A percentile compares a stretch with the other conserved stretches of the same genome.
These are phyloP conservation scores for Trichoderma sp. DNA, from an alignment of 2,329 filamentous ascomycete species.

Conservation along the genomic window DNA sequence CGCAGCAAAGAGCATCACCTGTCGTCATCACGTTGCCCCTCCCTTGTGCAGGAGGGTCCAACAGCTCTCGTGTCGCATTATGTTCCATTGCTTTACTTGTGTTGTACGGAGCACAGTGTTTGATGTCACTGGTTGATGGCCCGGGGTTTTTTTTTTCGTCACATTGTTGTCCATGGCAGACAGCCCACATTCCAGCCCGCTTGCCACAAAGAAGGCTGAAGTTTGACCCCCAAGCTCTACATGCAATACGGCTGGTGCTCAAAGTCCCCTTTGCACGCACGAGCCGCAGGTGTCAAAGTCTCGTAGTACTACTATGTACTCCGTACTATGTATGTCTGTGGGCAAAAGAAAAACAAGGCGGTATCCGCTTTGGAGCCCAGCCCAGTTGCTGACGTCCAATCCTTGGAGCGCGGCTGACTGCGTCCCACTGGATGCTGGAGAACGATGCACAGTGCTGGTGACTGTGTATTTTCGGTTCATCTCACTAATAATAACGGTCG, in stretches of 20 bases:
- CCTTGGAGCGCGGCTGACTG: conserved; percentile 18
- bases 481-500: background rate
- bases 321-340: conserved; percentile 12
- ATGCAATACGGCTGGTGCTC: background rate
- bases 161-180: background rate
- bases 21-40: conserved; percentile 20
- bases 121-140: background rate
- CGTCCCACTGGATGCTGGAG: conserved; percentile 12
- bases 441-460: background rate
- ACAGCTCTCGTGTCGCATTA: background rate
- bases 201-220: background rate
- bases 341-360: conserved; percentile 3
- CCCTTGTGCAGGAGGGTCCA: conserved; percentile 18
- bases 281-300: conserved; percentile 10
- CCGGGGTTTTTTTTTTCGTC: too few species aligned
- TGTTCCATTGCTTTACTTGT: background rate
- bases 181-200: background rate
- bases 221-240: background rate
- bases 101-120: too few species aligned
- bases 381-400: conserved; percentile 19
- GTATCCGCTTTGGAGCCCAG: conserved; percentile 18
- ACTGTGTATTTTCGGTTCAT: conserved; percentile 3
- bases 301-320: too few species aligned
- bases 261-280: background rate
- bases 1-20: conserved; percentile 9